Evolutionary conservation across 2,329 filamentous ascomycete species (phyloP).

Genomic region (Malbranchea zuffiana): DNA sequence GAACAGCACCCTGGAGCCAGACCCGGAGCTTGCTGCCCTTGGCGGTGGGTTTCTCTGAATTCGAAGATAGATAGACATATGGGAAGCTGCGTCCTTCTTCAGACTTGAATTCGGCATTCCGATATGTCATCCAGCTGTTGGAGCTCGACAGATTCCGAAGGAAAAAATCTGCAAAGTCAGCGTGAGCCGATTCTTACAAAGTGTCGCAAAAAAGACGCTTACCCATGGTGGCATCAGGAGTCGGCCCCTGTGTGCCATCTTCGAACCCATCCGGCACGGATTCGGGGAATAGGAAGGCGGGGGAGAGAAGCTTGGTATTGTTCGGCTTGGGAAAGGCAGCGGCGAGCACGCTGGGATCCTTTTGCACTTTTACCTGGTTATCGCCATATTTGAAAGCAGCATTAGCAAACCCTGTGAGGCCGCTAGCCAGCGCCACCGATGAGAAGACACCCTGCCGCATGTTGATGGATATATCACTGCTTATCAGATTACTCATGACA

Average conservation of each 20-base stretch:
- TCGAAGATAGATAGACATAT: constrained; percentile 6
- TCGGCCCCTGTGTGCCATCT: constrained; percentile 3
- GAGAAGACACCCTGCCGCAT: constrained; percentile 2
- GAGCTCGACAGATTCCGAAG: constrained; percentile 3
- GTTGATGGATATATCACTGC: too few relatives aligned
- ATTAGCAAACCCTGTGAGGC: not conserved
- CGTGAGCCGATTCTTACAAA: not conserved
- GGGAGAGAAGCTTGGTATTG: constrained; percentile 2
- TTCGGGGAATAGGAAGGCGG: constrained; percentile 1
- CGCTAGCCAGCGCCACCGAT: not conserved
- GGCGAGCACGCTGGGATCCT: constrained; percentile 1
- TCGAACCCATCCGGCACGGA: constrained; percentile 2
- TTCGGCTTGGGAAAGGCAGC: constrained; percentile 4
- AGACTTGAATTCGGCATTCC: constrained; percentile 3
- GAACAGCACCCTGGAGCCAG: constrained; percentile 8
- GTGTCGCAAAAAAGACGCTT: not conserved
- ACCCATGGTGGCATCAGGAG: constrained; percentile 3
- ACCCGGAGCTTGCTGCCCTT: constrained; percentile 4
- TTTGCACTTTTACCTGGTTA: constrained; percentile 1
- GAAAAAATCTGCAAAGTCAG: constrained; percentile 2
- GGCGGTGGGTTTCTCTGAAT: not conserved
- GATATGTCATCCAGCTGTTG: constrained; percentile 7
- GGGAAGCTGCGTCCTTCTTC: constrained; percentile 8
- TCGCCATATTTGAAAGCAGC: constrained; percentile 7
- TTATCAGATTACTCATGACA: too few relatives aligned